Evolutionary conservation across 768 basidiomycete species (phyloP).

Genomic region (Boletus rubropictus): DNA sequence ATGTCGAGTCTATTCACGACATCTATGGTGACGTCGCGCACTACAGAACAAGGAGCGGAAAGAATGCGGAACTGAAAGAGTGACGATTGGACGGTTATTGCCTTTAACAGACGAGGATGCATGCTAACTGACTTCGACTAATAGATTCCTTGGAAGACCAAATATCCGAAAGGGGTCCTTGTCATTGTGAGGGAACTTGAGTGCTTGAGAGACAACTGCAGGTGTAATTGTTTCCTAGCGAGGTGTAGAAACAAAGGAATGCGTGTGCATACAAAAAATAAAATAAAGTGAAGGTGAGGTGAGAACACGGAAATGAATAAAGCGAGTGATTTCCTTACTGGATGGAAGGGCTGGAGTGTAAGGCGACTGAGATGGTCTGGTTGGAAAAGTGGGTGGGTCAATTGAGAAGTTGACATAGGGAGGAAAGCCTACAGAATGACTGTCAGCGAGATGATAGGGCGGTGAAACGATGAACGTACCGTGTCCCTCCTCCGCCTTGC

Average conservation of each 20-base stretch:
- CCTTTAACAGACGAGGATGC: background rate
- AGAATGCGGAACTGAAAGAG: conserved; percentile 57
- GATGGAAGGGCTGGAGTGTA: conserved; percentile 38
- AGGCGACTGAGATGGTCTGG: conserved; percentile 33
- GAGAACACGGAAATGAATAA: background rate
- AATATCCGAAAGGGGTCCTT: conserved; percentile 54
- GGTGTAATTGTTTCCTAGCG: conserved; percentile 30
- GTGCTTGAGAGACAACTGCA: conserved; percentile 39
- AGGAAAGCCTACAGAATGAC: conserved; percentile 35
- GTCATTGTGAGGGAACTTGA: conserved; percentile 40
- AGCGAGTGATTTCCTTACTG: conserved; percentile 30
- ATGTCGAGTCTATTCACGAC: conserved; percentile 47
- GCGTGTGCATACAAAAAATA: background rate
- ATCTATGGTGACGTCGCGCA: conserved; percentile 62
- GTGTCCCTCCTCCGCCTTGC: conserved; percentile 24
- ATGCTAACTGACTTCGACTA: conserved; percentile 57
- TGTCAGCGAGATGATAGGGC: background rate
- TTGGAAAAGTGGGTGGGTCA: conserved; percentile 40
- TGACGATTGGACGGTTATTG: background rate
- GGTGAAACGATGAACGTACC: conserved; percentile 1
- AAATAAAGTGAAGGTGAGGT: background rate
- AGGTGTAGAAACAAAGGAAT: background rate
- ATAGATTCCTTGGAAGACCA: conserved; percentile 64
- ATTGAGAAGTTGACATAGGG: conserved; percentile 34
- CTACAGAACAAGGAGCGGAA: conserved; percentile 63